Base-by-base conservation (phyloP, 192 early-diverging fungal species). In the Mortierella alpina region DNA sequence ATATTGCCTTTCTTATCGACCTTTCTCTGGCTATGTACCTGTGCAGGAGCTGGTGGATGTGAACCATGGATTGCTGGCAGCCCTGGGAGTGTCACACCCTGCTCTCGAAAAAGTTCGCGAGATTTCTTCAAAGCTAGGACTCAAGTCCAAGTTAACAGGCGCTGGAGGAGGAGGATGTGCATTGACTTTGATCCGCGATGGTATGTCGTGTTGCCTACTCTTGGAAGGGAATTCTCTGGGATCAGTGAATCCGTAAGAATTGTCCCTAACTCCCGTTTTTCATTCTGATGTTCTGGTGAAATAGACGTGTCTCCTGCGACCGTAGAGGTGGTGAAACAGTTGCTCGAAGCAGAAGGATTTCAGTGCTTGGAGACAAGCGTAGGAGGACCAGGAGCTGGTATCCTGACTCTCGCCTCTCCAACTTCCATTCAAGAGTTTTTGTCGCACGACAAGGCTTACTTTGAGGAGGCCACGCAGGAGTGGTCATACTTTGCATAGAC, bases 151-250 rank as follows among this genome's bases (percentile, higher is more conserved):
- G 83, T 83, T 99, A 42, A 99, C 98, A 5, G 98, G 98, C 42
- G 96, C 96, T 31, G 97, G 98, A 40, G 98, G 98, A 50, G 98
- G 98, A 63, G 98, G 98, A 13, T 99, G 98, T 81, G 94, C 94
- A 20, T 73, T 99, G 57, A 95, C 94, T 0, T 83, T 94, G 58
- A 73, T 96, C 20, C 88, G 90, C 17, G 82, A 90, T 56, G 90
- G 89, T 91, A 86, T 41, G 22, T 49, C 50, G 15, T 46, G 11
- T 18, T 54, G 47, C 50, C 1, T 55, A 39, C 13, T 6, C 15
- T 50, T 53, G 15, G 15, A 15, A 14, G 9, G 3, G 4, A 12
- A n/a, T 9, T 7, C 20, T 23, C 17, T 65, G 60, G 17, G 7
- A 41, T 44, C 58, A 44, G 45, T 39, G 31, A 31, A 31, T 31